Evolutionary conservation across 345 rosid genomes (phyloP), one percentile per base, ranked within the genome.

Genomic region (Orychophragmus violaceus): DNA sequence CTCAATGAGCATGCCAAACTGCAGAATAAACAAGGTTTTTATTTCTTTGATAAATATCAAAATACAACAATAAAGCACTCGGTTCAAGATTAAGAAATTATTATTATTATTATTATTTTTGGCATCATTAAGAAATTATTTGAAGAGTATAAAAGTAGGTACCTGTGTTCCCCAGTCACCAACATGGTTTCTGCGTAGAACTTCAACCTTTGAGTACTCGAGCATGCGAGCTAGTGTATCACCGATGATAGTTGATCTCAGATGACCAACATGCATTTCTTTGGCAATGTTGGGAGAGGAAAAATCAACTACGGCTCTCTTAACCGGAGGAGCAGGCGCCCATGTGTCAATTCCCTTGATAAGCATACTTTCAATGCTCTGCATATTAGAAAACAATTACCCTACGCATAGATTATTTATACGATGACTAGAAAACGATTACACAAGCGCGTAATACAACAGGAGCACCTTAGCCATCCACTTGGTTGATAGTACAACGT

Each of bases 91-190:
- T n/a, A n/a, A n/a, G n/a, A n/a, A n/a, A n/a, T n/a, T n/a, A n/a
- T n/a, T n/a, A n/a, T n/a, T n/a, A n/a, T n/a, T n/a, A n/a, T n/a
- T n/a, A n/a, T n/a, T n/a, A n/a, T n/a, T n/a, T n/a, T n/a, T n/a
- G n/a, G n/a, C n/a, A n/a, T n/a, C n/a, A n/a, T 24, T 56, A 51
- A 33, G 1, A 32, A 50, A 44, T 13, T 13, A 32, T 69, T 62
- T 28, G 36, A 64, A 57, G 53, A 63, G 60, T 35, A 50, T 35
- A 27, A 59, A 75, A 42, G 48, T n/a, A 71, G 35, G 41, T 72
- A 93, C 98, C 95, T 94, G 99, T 62, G 99, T 94, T 54, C 99
- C 99, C 99, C 99, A 94, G 52, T 94, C 99, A 71, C 98, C 98
- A 78, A 93, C 98, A 84, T 93, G 98, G 80, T 93, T 93, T 59